A percentile compares a stretch with the other conserved stretches of the same genome.
Conservation (phyloP, 106 monocot genomes). For the Acorus gramineus region DNA sequence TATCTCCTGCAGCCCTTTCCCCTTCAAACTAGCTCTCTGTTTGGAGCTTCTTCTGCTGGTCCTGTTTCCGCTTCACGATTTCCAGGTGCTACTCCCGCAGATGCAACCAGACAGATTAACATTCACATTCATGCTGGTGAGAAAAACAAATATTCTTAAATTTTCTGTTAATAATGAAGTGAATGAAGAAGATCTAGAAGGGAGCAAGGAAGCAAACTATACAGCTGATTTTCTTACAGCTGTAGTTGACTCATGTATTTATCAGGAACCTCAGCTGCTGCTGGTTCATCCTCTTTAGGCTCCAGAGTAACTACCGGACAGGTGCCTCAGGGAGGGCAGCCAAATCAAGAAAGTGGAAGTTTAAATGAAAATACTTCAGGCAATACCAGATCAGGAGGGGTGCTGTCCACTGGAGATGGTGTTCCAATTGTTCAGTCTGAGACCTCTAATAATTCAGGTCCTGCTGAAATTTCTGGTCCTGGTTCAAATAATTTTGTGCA, state of each 20-base stretch:
- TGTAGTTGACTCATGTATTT: slow-evolving; percentile 6
- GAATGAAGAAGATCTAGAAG: no score
- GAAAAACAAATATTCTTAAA: background rate
- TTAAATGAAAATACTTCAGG: slow-evolving; percentile 13
- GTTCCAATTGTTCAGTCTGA: slow-evolving; percentile 40
- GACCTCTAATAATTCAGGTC: slow-evolving; percentile 4
- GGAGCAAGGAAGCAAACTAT: no score
- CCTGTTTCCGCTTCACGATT: slow-evolving; percentile 22
- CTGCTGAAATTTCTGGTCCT: background rate
- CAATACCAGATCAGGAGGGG: slow-evolving; percentile 17
- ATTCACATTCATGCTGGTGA: slow-evolving; percentile 57
- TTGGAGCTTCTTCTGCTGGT: slow-evolving; percentile 22
- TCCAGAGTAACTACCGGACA: slow-evolving; percentile 16
- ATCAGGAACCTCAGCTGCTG: slow-evolving; percentile 28
- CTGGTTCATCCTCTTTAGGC: slow-evolving; percentile 27
- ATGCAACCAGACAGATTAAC: slow-evolving; percentile 42
- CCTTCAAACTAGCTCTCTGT: slow-evolving; percentile 39
- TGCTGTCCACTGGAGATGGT: slow-evolving; percentile 37
- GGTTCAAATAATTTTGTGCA: no score
- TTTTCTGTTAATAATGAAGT: no score
- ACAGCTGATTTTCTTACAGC: background rate
- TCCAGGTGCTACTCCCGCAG: slow-evolving; percentile 28
- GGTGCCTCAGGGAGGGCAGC: slow-evolving; percentile 7
- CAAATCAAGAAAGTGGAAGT: slow-evolving; percentile 14
- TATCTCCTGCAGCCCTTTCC: slow-evolving; percentile 42